Conservation (phyloP, 345 rosid species). For the Sonneratia caseolaris region DNA sequence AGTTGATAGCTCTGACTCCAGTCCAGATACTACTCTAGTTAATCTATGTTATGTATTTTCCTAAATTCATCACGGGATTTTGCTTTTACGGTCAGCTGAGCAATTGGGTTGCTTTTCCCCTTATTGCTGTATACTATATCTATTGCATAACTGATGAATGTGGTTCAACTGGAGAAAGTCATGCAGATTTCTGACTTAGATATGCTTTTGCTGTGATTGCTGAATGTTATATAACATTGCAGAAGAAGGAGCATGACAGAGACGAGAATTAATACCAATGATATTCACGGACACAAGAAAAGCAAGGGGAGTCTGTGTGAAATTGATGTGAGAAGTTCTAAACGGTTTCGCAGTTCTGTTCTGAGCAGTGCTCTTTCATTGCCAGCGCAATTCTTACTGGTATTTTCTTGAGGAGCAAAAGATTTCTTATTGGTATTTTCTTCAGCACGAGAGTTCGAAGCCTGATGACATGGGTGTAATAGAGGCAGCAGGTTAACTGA, state of each 20-base stretch:
- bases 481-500: conserved; percentile 7
- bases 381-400: not conserved
- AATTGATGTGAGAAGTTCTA: not conserved
- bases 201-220: conserved; percentile 5
- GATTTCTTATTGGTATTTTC: not conserved
- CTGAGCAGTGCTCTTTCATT: not conserved
- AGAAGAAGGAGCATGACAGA: conserved; percentile 95
- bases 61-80: no score
- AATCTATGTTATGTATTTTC: no score
- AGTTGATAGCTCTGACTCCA: not conserved
- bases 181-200: not conserved
- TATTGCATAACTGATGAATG: not conserved
- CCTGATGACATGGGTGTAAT: conserved; percentile 1
- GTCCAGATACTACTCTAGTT: no score
- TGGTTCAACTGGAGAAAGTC: not conserved
- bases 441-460: conserved; percentile 8
- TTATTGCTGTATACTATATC: no score
- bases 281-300: conserved; percentile 77
- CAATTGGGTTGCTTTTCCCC: no score
- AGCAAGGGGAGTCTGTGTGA: conserved; percentile 52
- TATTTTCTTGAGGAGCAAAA: not conserved
- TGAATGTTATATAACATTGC: conserved; percentile 18
- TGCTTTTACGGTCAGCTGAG: no score
- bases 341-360: not conserved
- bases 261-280: conserved; percentile 70